Percentiles rank a stretch among this genome's conserved stretches.
Conservation (phyloP, 2,329 filamentous ascomycete species). For the Biscogniauxia sp. region DNA sequence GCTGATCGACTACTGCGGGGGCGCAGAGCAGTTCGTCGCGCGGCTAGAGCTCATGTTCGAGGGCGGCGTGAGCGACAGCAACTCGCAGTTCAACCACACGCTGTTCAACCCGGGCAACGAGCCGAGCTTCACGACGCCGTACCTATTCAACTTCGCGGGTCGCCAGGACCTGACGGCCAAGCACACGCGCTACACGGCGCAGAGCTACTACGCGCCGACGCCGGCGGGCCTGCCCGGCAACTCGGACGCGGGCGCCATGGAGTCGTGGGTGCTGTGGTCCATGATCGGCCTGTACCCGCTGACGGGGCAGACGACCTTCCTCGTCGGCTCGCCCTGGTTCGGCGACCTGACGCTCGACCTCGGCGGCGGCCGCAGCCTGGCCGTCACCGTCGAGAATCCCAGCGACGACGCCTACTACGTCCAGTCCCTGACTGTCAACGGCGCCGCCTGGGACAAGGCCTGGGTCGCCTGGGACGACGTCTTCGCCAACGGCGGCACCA, state of each 20-base stretch:
- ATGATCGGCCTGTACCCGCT: slow-evolving; percentile 68
- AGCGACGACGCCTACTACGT: slow-evolving; percentile 55
- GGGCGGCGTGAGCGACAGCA: slow-evolving; percentile 43
- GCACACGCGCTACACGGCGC: slow-evolving; percentile 57
- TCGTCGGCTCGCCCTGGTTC: slow-evolving; percentile 65
- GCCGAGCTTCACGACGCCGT: slow-evolving; percentile 65
- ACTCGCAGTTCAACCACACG: slow-evolving; percentile 45
- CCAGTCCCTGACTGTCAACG: slow-evolving; percentile 65
- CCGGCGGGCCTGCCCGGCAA: slow-evolving; percentile 64
- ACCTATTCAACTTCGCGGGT: slow-evolving; percentile 66
- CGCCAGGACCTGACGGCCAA: slow-evolving; percentile 61
- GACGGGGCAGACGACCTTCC: slow-evolving; percentile 66
- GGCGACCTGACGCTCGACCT: slow-evolving; percentile 57
- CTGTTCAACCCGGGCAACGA: slow-evolving; percentile 59
- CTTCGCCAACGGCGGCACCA: slow-evolving; percentile 59
- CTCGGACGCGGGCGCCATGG: slow-evolving; percentile 70
- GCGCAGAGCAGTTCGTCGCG: slow-evolving; percentile 50
- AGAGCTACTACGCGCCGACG: slow-evolving; percentile 56
- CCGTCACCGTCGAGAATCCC: slow-evolving; percentile 52
- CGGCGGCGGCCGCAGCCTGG: slow-evolving; percentile 51
- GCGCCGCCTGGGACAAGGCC: slow-evolving; percentile 56
- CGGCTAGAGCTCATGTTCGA: slow-evolving; percentile 62
- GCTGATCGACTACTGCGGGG: slow-evolving; percentile 55
- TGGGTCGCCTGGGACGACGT: slow-evolving; percentile 68
- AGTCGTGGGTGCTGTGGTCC: slow-evolving; percentile 67